These are phyloP conservation scores for Tricholoma matsutake DNA, from an alignment of 768 basidiomycete genomes.

Conservation along the genomic window DNA sequence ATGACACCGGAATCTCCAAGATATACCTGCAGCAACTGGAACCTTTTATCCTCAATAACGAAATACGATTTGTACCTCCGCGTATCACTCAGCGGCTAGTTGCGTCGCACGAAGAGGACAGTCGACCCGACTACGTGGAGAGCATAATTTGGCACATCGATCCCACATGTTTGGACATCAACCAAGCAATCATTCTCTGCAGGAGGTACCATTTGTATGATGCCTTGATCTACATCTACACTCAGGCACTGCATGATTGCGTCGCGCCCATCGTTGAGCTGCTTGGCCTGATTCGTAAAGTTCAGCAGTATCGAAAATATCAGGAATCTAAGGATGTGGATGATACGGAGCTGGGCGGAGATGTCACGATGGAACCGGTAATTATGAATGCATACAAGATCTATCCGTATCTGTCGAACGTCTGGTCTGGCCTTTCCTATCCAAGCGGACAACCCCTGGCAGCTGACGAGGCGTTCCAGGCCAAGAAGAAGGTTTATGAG, in stretches of 20 bases:
- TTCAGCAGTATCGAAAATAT: slow-evolving; percentile 52
- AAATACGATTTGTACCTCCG: slow-evolving; percentile 77
- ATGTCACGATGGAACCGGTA: slow-evolving; percentile 47
- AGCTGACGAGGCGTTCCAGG: slow-evolving; percentile 59
- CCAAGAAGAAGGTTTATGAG: slow-evolving; percentile 70
- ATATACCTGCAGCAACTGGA: slow-evolving; percentile 86
- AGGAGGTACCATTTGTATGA: slow-evolving; percentile 84
- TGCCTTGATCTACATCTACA: slow-evolving; percentile 92
- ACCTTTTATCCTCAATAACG: slow-evolving; percentile 71
- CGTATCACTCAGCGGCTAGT: slow-evolving; percentile 85
- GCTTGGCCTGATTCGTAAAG: slow-evolving; percentile 68
- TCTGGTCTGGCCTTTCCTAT: slow-evolving; percentile 80
- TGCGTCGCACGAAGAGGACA: slow-evolving; percentile 68
- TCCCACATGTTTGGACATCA: slow-evolving; percentile 85
- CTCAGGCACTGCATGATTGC: slow-evolving; percentile 82
- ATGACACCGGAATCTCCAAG: slow-evolving; percentile 73
- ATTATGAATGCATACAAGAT: slow-evolving; percentile 86
- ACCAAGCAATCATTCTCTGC: slow-evolving; percentile 87
- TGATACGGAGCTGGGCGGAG: slow-evolving; percentile 23
- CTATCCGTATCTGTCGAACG: slow-evolving; percentile 81
- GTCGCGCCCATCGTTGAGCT: slow-evolving; percentile 87
- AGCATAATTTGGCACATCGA: slow-evolving; percentile 96
- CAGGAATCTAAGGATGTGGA: slow-evolving; percentile 30
- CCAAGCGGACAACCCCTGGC: slow-evolving; percentile 77
- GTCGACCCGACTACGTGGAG: slow-evolving; percentile 75